These are phyloP conservation scores for Teratosphaeria zuluensis DNA, from an alignment of 2,329 filamentous ascomycete species.

Conservation along the genomic window DNA sequence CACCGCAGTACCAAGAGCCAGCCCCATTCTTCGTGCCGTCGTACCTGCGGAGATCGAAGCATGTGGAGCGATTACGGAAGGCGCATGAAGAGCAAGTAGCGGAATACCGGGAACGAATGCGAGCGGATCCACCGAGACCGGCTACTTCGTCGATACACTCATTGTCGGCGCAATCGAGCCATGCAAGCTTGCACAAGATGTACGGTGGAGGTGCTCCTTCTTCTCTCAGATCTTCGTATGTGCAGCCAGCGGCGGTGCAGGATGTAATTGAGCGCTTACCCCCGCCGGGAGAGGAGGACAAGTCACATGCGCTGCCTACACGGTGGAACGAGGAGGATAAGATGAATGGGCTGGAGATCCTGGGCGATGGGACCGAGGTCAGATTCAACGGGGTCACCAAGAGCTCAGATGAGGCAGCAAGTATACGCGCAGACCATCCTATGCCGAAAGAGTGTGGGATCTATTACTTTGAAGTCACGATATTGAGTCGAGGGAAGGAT, in stretches of 20 bases:
- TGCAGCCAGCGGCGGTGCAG: slow-evolving; percentile 67
- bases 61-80: slow-evolving; percentile 61
- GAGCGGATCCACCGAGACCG: slow-evolving; percentile 5
- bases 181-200: slow-evolving; percentile 51
- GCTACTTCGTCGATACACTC: slow-evolving; percentile 40
- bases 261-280: slow-evolving; percentile 73
- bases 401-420: slow-evolving; percentile 61
- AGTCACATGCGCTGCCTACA: slow-evolving; percentile 62
- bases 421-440: slow-evolving; percentile 70
- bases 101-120: slow-evolving; percentile 17
- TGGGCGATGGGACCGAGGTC: slow-evolving; percentile 64
- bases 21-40: slow-evolving; percentile 66
- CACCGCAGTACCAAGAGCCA: slow-evolving; percentile 13
- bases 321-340: slow-evolving; percentile 77
- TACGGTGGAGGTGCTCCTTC: slow-evolving; percentile 36
- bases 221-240: slow-evolving; percentile 3
- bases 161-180: slow-evolving; percentile 31
- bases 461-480: slow-evolving; percentile 79
- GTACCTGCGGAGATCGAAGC: slow-evolving; percentile 68
- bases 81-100: slow-evolving; percentile 45
- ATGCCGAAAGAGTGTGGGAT: slow-evolving; percentile 88
- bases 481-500: slow-evolving; percentile 58
- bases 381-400: slow-evolving; percentile 48
- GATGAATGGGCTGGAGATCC: slow-evolving; percentile 61
- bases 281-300: slow-evolving; percentile 47